phyloP scores from a whole-genome alignment of 768 basidiomycete genomes.

The Collybia mongolica region DNA sequence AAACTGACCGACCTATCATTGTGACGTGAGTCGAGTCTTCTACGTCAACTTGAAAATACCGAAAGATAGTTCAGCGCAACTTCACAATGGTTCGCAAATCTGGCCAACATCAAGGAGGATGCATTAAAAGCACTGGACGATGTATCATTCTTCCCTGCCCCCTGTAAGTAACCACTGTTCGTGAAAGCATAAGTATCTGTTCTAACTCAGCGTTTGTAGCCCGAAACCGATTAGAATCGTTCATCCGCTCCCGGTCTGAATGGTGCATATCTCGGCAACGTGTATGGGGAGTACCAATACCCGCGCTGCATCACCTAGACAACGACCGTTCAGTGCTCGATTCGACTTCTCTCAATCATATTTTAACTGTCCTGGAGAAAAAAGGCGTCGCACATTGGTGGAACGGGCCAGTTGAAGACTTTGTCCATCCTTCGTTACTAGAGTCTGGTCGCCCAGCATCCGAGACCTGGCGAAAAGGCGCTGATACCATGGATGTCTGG shows the following conservation, averaged over 20 bases:
- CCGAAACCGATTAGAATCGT: conserved; percentile 83
- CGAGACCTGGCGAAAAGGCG: conserved; percentile 70
- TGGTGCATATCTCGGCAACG: conserved; percentile 99
- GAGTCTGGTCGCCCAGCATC: conserved; percentile 39
- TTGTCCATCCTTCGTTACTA: conserved; percentile 63
- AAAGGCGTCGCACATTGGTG: conserved; percentile 90
- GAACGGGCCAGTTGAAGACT: conserved; percentile 80
- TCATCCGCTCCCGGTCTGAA: conserved; percentile 85
- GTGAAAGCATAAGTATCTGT: not conserved
- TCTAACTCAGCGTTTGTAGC: conserved; percentile 41
- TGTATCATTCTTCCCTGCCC: conserved; percentile 74
- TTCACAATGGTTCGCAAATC: conserved; percentile 96
- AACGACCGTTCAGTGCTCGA: conserved; percentile 68
- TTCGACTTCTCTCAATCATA: conserved; percentile 64
- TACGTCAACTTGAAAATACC: not conserved
- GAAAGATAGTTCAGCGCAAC: conserved; percentile 59
- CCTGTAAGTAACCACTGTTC: conserved; percentile 45
- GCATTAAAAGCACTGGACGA: conserved; percentile 67
- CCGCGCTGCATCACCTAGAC: conserved; percentile 69
- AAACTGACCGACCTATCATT: conserved; percentile 90
- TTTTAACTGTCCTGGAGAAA: conserved; percentile 67
- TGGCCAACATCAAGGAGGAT: conserved; percentile 77
- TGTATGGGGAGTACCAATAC: conserved; percentile 97
- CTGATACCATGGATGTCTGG: conserved; percentile 99
- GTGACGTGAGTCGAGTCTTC: conserved; percentile 57